Evolutionary conservation across 2,329 filamentous ascomycete species (phyloP), one percentile per base, ranked within the genome.

Genomic region (Juglanconis oblonga): DNA sequence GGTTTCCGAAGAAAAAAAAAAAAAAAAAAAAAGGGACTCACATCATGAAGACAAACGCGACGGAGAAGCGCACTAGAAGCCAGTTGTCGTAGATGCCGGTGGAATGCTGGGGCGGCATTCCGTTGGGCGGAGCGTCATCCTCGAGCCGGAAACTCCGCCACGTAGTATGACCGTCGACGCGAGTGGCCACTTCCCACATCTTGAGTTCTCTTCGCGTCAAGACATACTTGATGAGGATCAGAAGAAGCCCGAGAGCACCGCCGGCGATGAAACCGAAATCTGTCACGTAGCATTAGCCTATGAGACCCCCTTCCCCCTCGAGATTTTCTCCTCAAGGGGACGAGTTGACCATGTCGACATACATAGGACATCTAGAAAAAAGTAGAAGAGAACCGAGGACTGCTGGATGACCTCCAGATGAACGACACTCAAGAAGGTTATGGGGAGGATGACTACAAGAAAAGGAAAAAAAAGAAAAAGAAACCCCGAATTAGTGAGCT

Each of bases 191-290:
- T 45, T 55, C 53, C 60, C 60, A 62, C 38, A 32, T 29, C 8
- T 57, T 59, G 31, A 59, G 49, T 32, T 59, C 57, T 24, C 52
- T 38, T 3, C 60, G 57, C 1, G 57, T 62, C 32, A 54, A 40
- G 33, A 62, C 49, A n/a, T 62, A 62, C 11, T 62, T 62, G 8
- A 57, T 17, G 5, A 62, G 44, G 3, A 62, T 62, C 48, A 59
- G 31, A n/a, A 62, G 49, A 17, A 62, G 50, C 6, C 42, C 44
- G 31, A 35, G 10, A 8, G 56, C 56, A 14, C 56, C 56, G 24
- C 40, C 56, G 9, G 40, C 56, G 24, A 58, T 42, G 42, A 40
- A 52, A 4, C 50, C 33, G 33, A 58, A 58, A 10, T 47, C 56
- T 58, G 40, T 29, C 14, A 6, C 1, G 13, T 7, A 5, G 17